Evolutionary conservation across 2,329 filamentous ascomycete species (phyloP).

Genomic region (Apiospora pterosperma): DNA sequence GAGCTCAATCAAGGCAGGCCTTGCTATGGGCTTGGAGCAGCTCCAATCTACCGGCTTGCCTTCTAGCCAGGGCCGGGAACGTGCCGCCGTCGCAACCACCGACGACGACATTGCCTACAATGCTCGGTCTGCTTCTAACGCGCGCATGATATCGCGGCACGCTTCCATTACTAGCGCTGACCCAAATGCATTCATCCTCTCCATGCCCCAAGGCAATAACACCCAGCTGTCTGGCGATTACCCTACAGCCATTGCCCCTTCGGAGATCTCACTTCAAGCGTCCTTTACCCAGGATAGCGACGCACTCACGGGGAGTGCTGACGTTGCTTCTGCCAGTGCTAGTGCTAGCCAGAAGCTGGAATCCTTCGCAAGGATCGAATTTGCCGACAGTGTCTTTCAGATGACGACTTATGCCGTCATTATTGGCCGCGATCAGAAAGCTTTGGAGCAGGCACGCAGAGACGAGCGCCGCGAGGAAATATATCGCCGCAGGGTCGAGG

Average conservation of each 20-base stretch:
- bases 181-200: slow-evolving; percentile 27
- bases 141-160: slow-evolving; percentile 8
- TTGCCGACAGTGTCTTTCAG: slow-evolving; percentile 73
- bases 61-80: slow-evolving; percentile 8
- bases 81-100: slow-evolving; percentile 27
- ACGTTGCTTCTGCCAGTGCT: slow-evolving; percentile 30
- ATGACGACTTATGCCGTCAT: slow-evolving; percentile 73
- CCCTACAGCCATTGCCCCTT: slow-evolving; percentile 27
- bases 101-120: slow-evolving; percentile 25
- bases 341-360: slow-evolving; percentile 41
- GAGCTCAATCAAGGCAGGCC: neutral
- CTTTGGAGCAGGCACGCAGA: slow-evolving; percentile 50
- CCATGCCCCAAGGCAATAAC: slow-evolving; percentile 20
- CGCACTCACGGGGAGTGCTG: slow-evolving; percentile 25
- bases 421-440: slow-evolving; percentile 67
- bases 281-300: slow-evolving; percentile 28
- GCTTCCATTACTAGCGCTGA: slow-evolving; percentile 26
- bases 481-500: slow-evolving; percentile 41
- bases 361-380: slow-evolving; percentile 61
- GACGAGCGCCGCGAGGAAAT: slow-evolving; percentile 47
- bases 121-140: slow-evolving; percentile 17
- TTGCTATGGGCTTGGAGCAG: neutral
- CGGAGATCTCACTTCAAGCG: slow-evolving; percentile 28
- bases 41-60: slow-evolving; percentile 13
- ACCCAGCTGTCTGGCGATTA: slow-evolving; percentile 20